Evolutionary conservation across 176 grass and related monocot genomes (phyloP).

Genomic region (Oryza glumipatula): DNA sequence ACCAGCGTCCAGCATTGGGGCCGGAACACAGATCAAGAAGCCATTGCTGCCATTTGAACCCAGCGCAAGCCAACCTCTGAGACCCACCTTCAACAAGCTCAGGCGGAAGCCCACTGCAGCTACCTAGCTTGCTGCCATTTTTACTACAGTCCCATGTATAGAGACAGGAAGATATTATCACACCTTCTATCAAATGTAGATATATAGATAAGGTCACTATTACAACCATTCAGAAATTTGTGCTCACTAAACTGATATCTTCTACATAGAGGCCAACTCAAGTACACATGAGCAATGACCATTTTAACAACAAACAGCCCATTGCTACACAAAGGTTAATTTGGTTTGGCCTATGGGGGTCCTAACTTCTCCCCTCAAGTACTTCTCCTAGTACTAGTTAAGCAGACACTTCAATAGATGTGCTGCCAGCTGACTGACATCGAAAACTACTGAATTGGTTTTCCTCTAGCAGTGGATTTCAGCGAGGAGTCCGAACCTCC

Average conservation of each 20-base stretch:
- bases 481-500: constrained; percentile 76
- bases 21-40: constrained; percentile 56
- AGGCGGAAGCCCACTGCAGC: constrained; percentile 51
- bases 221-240: not conserved
- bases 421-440: not conserved
- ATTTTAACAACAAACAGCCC: not conserved
- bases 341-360: not conserved
- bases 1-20: constrained; percentile 26
- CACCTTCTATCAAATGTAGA: not conserved
- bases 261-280: not conserved
- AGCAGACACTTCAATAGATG: constrained; percentile 3
- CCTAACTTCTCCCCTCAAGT: not conserved
- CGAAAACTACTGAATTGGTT: not conserved
- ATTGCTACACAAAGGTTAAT: not conserved
- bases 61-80: constrained; percentile 65
- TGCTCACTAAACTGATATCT: not conserved
- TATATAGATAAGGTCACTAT: not conserved
- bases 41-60: constrained; percentile 60
- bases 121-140: not conserved
- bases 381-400: constrained; percentile 3
- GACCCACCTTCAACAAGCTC: constrained; percentile 64
- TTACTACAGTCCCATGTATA: not conserved
- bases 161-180: not conserved
- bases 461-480: constrained; percentile 3
- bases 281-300: constrained; percentile 21